phyloP scores from a whole-genome alignment of 345 rosid species.

The Xanthoceras sorbifolium region DNA sequence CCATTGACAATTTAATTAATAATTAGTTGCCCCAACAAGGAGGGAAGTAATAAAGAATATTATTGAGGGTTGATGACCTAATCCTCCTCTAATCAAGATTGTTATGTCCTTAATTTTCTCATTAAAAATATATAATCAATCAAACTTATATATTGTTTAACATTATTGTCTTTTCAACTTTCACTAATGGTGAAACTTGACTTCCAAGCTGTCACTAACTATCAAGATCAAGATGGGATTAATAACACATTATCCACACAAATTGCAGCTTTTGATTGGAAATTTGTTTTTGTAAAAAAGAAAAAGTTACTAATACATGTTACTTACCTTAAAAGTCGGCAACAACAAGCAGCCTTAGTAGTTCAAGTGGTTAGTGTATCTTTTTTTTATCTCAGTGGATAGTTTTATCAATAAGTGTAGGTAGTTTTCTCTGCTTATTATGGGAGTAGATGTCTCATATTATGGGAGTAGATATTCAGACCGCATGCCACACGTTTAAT shows the following conservation, averaged over 20 bases:
- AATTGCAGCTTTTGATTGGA: conserved; percentile 5
- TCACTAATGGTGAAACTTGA: not conserved
- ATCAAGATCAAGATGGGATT: not conserved
- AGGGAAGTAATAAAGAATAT: conserved; percentile 23
- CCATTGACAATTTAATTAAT: conserved; percentile 36
- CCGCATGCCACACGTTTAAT: no score
- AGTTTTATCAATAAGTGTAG: no score
- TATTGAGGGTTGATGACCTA: conserved; percentile 27
- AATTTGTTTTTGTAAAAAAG: no score
- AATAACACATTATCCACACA: conserved; percentile 26
- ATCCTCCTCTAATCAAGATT: conserved; percentile 24
- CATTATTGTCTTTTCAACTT: not conserved
- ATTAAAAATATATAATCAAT: conserved; percentile 21
- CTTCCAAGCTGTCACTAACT: conserved; percentile 20
- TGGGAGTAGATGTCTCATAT: no score
- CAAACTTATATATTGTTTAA: conserved; percentile 17
- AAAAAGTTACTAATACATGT: not conserved
- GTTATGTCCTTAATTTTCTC: not conserved
- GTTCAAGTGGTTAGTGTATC: no score
- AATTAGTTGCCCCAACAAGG: conserved; percentile 34
- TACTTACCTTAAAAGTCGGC: conserved; percentile 19
- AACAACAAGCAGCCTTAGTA: no score
- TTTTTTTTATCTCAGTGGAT: no score
- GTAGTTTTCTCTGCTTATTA: no score
- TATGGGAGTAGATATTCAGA: no score